These are phyloP conservation scores for Coemansia sp. DNA, from an alignment of 192 early-diverging fungal species.

Conservation along the genomic window DNA sequence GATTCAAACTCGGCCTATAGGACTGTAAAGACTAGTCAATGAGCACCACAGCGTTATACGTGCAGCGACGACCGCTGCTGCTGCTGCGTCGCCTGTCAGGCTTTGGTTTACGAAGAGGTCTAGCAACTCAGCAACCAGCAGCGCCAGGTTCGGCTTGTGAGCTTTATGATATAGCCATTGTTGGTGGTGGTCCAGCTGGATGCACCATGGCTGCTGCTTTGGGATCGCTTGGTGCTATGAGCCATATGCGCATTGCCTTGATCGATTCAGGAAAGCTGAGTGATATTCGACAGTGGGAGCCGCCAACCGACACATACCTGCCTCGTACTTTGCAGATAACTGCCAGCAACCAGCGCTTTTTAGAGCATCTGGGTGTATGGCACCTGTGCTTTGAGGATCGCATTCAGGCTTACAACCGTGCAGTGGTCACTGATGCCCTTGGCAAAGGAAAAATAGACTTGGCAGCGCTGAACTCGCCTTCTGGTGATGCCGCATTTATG, in stretches of 20 bases:
- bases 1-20: too few relatives aligned
- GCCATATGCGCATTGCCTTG: constrained; percentile 61
- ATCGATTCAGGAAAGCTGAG: constrained; percentile 76
- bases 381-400: constrained; percentile 60
- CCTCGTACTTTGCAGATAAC: constrained; percentile 84
- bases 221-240: constrained; percentile 13
- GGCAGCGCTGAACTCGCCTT: constrained; percentile 1
- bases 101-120: too few relatives aligned
- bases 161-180: constrained; percentile 81
- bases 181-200: constrained; percentile 89
- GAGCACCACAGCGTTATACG: too few relatives aligned
- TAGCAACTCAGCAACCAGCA: neutral
- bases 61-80: too few relatives aligned
- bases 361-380: constrained; percentile 64
- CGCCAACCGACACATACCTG: constrained; percentile 60
- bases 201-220: constrained; percentile 79
- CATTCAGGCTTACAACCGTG: constrained; percentile 57
- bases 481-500: constrained; percentile 70
- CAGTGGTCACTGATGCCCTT: constrained; percentile 43
- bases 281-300: constrained; percentile 55
- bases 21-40: too few relatives aligned
- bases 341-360: constrained; percentile 48
- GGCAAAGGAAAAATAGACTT: constrained; percentile 23
- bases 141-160: neutral
- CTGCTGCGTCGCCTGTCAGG: too few relatives aligned